Conservation (phyloP, 495 filamentous ascomycete species). For the Bacidia gigantensis region DNA sequence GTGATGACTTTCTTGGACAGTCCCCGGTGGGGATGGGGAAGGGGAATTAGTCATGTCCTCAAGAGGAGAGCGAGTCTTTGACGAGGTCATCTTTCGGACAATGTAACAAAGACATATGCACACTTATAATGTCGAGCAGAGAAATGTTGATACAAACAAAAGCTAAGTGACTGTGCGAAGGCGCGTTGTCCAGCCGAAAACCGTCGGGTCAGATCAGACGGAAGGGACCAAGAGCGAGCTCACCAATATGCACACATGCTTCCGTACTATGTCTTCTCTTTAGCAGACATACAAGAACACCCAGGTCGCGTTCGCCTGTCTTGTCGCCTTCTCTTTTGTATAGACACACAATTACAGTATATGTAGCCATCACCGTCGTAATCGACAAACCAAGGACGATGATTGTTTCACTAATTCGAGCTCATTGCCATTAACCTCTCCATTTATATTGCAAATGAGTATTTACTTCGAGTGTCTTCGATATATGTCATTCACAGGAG, state of each 20-base stretch:
- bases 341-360: no score
- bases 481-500: neutral
- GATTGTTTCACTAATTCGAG: no score
- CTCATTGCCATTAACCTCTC: no score
- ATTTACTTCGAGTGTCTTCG: neutral
- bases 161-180: neutral
- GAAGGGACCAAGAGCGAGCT: neutral
- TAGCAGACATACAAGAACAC: no score
- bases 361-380: no score
- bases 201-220: neutral
- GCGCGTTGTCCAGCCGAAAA: neutral
- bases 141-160: neutral
- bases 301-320: no score
- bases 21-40: conserved; percentile 7
- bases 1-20: conserved; percentile 3
- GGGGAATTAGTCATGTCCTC: conserved; percentile 11
- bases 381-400: no score
- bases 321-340: no score
- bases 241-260: neutral
- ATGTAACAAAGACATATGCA: neutral
- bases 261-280: no score
- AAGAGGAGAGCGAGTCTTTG: neutral
- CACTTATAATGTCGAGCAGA: conserved; percentile 8
- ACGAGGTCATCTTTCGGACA: neutral
- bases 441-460: neutral